Evolutionary conservation across 371 early-diverging fungal genomes (phyloP).

Genomic region (Lichtheimia hyalospora): DNA sequence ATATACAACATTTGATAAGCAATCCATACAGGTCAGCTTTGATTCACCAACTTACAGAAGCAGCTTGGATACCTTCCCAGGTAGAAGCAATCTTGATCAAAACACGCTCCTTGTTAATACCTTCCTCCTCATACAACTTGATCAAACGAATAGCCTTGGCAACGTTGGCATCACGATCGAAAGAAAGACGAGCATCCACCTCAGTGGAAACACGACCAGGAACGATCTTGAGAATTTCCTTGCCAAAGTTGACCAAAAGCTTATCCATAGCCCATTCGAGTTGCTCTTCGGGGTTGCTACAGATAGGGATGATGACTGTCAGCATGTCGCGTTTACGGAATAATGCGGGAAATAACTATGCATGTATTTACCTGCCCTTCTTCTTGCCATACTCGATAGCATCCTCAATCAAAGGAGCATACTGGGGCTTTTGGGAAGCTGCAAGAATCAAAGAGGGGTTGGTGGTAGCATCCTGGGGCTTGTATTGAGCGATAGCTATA

Average conservation of each 20-base stretch:
- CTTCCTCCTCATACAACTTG: slow-evolving; percentile 85
- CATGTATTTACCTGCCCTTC: slow-evolving; percentile 51
- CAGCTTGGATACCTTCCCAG: slow-evolving; percentile 99
- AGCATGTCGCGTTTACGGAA: too few relatives aligned
- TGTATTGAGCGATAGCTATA: slow-evolving; percentile 92
- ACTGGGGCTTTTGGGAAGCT: slow-evolving; percentile 89
- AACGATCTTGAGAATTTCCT: slow-evolving; percentile 94
- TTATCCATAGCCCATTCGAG: slow-evolving; percentile 89
- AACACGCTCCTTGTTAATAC: slow-evolving; percentile 85
- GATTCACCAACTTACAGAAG: slow-evolving; percentile 49
- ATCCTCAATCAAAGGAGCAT: slow-evolving; percentile 85
- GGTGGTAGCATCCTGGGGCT: slow-evolving; percentile 99
- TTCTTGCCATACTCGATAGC: slow-evolving; percentile 87
- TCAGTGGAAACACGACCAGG: slow-evolving; percentile 98
- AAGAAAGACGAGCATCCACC: slow-evolving; percentile 96
- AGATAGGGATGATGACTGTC: too few relatives aligned
- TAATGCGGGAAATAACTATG: too few relatives aligned
- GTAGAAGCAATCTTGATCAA: slow-evolving; percentile 98
- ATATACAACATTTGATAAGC: background rate
- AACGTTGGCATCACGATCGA: slow-evolving; percentile 90
- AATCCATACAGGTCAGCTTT: background rate
- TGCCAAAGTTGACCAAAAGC: slow-evolving; percentile 95
- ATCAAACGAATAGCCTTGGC: slow-evolving; percentile 91
- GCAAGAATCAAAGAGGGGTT: slow-evolving; percentile 98
- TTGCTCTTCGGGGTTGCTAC: slow-evolving; percentile 59